Base-by-base conservation (phyloP, 108 stramenopile genomes). In the Skeletonema tropicum region DNA sequence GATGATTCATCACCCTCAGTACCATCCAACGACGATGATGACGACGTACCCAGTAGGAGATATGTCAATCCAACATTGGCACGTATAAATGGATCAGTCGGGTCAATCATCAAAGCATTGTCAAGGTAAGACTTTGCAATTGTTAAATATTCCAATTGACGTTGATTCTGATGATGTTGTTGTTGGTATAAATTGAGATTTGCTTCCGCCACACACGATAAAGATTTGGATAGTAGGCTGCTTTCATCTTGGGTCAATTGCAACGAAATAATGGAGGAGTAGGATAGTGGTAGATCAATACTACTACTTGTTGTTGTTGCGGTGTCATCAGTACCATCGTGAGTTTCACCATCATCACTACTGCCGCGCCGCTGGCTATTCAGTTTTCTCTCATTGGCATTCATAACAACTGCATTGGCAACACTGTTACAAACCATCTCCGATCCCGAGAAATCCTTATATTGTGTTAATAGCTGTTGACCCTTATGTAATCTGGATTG, bases 191-290 rank as follows among this genome's bases (percentile, higher is more conserved):
- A 62, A 2, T 57, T 61, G 48, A 82, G 58, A 25, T 45, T 61
- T 8, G 81, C 74, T 38, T 82, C 74, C 33, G 74, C 81, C 5
- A 82, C 66, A 46, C 81, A 82, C 15, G 70, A 66, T 36, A 71
- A 45, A n/a, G 81, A 70, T 19, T 71, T 57, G n/a, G 74, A 69
- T 12, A 82, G 70, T 26, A 75, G 36, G 48, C 25, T 71, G 60
- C 21, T 60, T 30, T 82, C 74, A 7, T 52, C 23, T 52, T 52
- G 52, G 1, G 52, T 23, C 52, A 52, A 52, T 52, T 52, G 52
- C 23, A 52, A 52, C 10, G 52, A 52, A 21, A 52, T 8, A 6
- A 52, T 23, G 21, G 52, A 21, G 21, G 52, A 52, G 23, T 52
- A 52, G 1, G 52, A 52, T 25, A 52, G 23, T 9, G 52, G 52